Percentiles rank a stretch among this genome's conserved stretches.
Evolutionary conservation across 2,329 filamentous ascomycete genomes (phyloP).

Genomic region (Aspergillus alliaceus): DNA sequence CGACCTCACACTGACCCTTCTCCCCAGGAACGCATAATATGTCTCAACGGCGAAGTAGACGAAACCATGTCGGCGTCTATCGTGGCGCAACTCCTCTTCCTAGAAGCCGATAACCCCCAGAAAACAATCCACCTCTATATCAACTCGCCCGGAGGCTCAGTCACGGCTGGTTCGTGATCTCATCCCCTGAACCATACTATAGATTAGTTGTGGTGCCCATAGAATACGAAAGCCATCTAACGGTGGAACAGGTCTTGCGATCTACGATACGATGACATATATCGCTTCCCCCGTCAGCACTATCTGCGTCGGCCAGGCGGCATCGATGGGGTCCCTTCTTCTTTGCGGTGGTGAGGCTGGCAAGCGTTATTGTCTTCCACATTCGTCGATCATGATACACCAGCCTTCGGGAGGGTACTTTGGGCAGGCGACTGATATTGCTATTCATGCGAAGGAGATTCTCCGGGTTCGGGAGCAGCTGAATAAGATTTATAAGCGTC

Average conservation of each 20-base stretch:
- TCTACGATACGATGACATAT: conserved; percentile 99
- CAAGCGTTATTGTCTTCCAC: conserved; percentile 85
- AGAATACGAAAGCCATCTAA: background rate
- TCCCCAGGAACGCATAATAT: conserved; percentile 87
- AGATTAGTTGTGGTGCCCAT: background rate
- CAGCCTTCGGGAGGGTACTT: conserved; percentile 79
- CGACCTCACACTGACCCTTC: background rate
- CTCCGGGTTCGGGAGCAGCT: conserved; percentile 79
- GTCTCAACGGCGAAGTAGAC: conserved; percentile 87
- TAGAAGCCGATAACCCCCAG: conserved; percentile 92
- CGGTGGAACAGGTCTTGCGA: conserved; percentile 59
- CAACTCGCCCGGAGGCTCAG: conserved; percentile 90
- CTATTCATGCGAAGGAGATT: conserved; percentile 97
- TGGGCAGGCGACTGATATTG: conserved; percentile 74
- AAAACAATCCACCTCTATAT: conserved; percentile 98
- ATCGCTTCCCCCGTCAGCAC: conserved; percentile 91
- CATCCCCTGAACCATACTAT: background rate
- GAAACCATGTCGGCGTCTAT: conserved; percentile 89
- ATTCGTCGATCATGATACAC: conserved; percentile 95
- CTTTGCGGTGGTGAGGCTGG: conserved; percentile 82
- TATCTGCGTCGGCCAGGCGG: conserved; percentile 91
- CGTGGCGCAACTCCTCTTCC: conserved; percentile 93
- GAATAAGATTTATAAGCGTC: conserved; percentile 84
- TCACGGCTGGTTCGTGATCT: conserved; percentile 66
- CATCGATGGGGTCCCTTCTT: conserved; percentile 89